These are phyloP conservation scores for Ocimum tenuiflorum DNA, from an alignment of 257 asterid genomes.

Conservation along the genomic window DNA sequence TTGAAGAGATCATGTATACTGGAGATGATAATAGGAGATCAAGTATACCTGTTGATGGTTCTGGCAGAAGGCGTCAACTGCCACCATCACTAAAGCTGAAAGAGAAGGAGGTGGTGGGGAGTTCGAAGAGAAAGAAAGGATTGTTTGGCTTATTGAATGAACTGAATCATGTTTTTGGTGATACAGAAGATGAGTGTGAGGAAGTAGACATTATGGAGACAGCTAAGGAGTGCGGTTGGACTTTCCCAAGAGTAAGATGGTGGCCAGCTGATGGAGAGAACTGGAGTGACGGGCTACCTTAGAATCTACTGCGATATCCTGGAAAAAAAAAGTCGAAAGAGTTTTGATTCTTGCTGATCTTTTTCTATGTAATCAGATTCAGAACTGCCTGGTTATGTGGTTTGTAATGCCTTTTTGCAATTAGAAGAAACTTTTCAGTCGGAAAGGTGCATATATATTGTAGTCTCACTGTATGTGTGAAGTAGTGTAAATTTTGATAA, in stretches of 20 bases:
- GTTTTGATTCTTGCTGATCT: too few relatives aligned
- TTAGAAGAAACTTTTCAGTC: too few relatives aligned
- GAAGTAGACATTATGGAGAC: constrained; percentile 26
- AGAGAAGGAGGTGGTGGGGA: constrained; percentile 8
- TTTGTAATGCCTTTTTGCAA: too few relatives aligned
- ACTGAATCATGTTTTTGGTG: constrained; percentile 12
- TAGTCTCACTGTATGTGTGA: too few relatives aligned
- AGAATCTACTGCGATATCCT: too few relatives aligned
- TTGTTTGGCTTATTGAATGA: constrained; percentile 16
- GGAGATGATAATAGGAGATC: neutral
- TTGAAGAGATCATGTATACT: constrained; percentile 13
- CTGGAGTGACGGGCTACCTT: neutral
- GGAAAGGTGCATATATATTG: too few relatives aligned
- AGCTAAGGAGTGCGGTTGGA: constrained; percentile 29
- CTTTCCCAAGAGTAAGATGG: constrained; percentile 37
- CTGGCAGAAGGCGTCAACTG: constrained; percentile 22
- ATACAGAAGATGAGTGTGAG: neutral
- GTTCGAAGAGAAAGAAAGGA: constrained; percentile 6
- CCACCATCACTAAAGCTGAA: constrained; percentile 26
- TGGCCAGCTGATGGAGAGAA: constrained; percentile 28
- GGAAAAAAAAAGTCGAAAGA: too few relatives aligned
- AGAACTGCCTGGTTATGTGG: too few relatives aligned
- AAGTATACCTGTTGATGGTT: too few relatives aligned
- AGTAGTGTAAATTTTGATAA: too few relatives aligned
- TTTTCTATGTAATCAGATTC: too few relatives aligned